Percentiles rank a stretch among this genome's conserved stretches.
Evolutionary conservation across 352 stramenopile genomes (phyloP).

Genomic region (Bremia lactucae): DNA sequence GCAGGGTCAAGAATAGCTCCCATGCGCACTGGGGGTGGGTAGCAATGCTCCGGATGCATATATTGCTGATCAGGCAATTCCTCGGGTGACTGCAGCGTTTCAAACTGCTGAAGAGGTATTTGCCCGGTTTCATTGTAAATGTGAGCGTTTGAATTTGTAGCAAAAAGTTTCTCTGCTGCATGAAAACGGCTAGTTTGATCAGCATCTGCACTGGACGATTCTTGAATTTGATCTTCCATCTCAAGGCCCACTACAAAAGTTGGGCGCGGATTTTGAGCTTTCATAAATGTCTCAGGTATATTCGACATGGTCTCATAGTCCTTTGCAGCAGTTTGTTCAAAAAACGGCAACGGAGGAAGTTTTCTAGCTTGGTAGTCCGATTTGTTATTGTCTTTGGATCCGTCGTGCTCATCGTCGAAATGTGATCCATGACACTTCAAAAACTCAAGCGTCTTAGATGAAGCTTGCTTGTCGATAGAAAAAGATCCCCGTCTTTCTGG

Average conservation of each 20-base stretch:
- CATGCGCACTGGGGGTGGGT: conserved; percentile 20
- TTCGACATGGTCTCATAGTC: conserved; percentile 1
- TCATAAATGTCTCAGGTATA: conserved; percentile 1
- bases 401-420: conserved; percentile 1
- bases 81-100: conserved; percentile 2
- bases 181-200: conserved; percentile 18
- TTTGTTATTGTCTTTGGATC: not conserved
- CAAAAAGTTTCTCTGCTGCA: conserved; percentile 22
- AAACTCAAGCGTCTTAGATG: conserved; percentile 1
- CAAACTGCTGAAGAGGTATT: conserved; percentile 6
- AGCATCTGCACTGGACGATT: conserved; percentile 1
- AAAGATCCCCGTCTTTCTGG: not conserved
- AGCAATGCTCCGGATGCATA: conserved; percentile 1
- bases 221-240: not conserved
- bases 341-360: not conserved
- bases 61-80: conserved; percentile 2
- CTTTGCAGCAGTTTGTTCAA: not conserved
- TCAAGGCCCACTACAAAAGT: not conserved
- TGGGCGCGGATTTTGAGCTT: not conserved
- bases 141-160: conserved; percentile 2
- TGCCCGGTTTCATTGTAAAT: conserved; percentile 8
- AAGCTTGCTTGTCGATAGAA: not conserved
- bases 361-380: not conserved
- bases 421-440: not conserved
- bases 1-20: conserved; percentile 12